A percentile compares a stretch with the other conserved stretches of the same genome.
Conservation (phyloP, 495 filamentous ascomycete species). For the Hyaloscypha finlandica region DNA sequence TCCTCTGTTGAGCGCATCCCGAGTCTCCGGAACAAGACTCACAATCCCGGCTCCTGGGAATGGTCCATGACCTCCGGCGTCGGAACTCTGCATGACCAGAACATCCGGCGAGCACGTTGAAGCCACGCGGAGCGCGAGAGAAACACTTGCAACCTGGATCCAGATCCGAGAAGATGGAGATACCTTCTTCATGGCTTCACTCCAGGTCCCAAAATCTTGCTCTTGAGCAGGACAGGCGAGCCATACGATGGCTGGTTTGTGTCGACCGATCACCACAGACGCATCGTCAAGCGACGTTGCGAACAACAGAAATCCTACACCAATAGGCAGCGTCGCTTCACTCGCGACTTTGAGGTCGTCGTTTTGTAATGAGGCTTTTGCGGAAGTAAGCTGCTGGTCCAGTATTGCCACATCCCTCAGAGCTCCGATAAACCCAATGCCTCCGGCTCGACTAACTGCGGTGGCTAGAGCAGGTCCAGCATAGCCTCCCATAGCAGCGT, state of each 20-base stretch:
- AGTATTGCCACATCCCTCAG: conserved; percentile 32
- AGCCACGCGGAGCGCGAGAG: conserved; percentile 49
- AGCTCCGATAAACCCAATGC: conserved; percentile 53
- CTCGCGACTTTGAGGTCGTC: not conserved
- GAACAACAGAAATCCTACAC: conserved; percentile 63
- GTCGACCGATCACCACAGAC: conserved; percentile 44
- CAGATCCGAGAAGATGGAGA: conserved; percentile 51
- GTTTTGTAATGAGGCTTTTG: not conserved
- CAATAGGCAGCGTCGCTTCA: conserved; percentile 50
- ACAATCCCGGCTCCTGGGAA: conserved; percentile 44
- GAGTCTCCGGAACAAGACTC: conserved; percentile 38
- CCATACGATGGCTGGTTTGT: conserved; percentile 66
- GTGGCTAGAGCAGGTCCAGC: conserved; percentile 58
- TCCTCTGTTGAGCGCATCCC: conserved; percentile 44
- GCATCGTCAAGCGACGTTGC: conserved; percentile 42
- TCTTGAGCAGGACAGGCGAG: conserved; percentile 59
- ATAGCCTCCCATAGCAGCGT: conserved; percentile 72
- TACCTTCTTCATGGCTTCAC: conserved; percentile 44
- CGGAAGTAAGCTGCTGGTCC: conserved; percentile 3
- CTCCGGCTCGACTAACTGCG: conserved; percentile 59
- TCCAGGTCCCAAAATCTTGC: conserved; percentile 56
- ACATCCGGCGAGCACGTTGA: conserved; percentile 55
- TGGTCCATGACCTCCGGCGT: conserved; percentile 69
- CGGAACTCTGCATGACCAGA: conserved; percentile 68
- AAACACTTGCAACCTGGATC: conserved; percentile 64